Conservation (phyloP, 441 rosid species). For the Manihot esculenta region DNA sequence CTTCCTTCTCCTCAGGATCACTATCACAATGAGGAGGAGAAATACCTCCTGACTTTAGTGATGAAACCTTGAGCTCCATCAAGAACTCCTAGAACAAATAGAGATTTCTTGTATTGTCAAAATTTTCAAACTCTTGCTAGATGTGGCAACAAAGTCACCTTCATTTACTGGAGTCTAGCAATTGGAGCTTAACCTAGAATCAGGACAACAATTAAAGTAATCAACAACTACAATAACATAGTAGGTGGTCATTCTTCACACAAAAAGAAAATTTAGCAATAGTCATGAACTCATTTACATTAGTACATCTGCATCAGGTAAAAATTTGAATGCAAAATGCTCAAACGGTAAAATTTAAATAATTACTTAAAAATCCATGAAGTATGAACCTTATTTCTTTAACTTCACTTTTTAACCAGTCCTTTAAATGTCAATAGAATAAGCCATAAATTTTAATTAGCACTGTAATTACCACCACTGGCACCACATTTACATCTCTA, state of each 20-base stretch:
- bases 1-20: constrained; percentile 91
- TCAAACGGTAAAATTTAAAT: neutral
- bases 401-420: too few species aligned
- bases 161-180: constrained; percentile 5
- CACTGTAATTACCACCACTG: too few species aligned
- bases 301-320: neutral
- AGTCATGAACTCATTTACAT: constrained; percentile 3
- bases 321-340: neutral
- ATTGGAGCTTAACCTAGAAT: constrained; percentile 22
- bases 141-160: constrained; percentile 19
- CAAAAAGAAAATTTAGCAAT: constrained; percentile 3
- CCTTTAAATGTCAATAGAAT: too few species aligned
- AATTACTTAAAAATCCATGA: too few species aligned
- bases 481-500: too few species aligned
- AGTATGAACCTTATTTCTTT: too few species aligned
- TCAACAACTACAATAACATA: constrained; percentile 5
- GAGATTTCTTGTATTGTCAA: constrained; percentile 31
- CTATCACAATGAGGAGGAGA: constrained; percentile 64
- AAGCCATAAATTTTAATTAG: too few species aligned
- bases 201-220: constrained; percentile 11
- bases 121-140: constrained; percentile 29
- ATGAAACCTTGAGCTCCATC: constrained; percentile 81
- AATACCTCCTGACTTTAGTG: constrained; percentile 59
- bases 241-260: neutral
- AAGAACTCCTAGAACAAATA: constrained; percentile 23